Evolutionary conservation across 2,329 filamentous ascomycete species (phyloP).

Genomic region (Hypoxylon sp.): DNA sequence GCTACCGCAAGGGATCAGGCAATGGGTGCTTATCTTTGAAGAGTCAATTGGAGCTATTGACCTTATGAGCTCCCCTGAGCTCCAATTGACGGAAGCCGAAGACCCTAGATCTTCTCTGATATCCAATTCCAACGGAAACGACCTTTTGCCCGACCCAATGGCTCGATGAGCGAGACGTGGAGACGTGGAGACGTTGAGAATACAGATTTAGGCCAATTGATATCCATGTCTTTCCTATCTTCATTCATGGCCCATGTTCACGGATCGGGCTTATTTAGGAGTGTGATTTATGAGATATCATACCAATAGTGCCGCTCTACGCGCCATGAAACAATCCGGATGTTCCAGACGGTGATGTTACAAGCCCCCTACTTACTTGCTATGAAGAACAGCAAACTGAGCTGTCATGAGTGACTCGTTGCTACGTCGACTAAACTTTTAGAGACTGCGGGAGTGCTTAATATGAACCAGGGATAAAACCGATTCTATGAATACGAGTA

Average conservation of each 20-base stretch:
- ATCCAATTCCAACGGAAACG: conserved; percentile 26
- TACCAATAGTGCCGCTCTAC: conserved; percentile 34
- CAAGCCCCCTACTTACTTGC: conserved; percentile 18
- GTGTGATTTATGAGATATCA: conserved; percentile 24
- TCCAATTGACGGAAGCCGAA: conserved; percentile 24
- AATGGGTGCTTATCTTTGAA: conserved; percentile 37
- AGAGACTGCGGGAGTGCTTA: conserved; percentile 2
- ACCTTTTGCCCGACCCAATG: conserved; percentile 24
- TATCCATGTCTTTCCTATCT: conserved; percentile 19
- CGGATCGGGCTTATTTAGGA: conserved; percentile 29
- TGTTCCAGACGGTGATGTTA: conserved; percentile 19
- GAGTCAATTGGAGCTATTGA: conserved; percentile 35
- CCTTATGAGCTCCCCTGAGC: conserved; percentile 21
- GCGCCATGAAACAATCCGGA: conserved; percentile 30
- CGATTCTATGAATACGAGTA: conserved; percentile 21
- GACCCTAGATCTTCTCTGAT: conserved; percentile 36
- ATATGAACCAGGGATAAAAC: conserved; percentile 15
- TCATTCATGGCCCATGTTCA: conserved; percentile 16
- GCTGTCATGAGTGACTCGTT: conserved; percentile 11
- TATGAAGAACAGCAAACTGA: conserved; percentile 18
- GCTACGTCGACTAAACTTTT: conserved; percentile 20
- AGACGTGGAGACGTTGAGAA: conserved; percentile 24
- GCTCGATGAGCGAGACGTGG: conserved; percentile 33
- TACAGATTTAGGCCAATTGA: conserved; percentile 35
- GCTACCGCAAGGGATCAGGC: conserved; percentile 36